These are phyloP conservation scores for Tubosaeta sp. DNA, from an alignment of 768 basidiomycete species.

Conservation along the genomic window DNA sequence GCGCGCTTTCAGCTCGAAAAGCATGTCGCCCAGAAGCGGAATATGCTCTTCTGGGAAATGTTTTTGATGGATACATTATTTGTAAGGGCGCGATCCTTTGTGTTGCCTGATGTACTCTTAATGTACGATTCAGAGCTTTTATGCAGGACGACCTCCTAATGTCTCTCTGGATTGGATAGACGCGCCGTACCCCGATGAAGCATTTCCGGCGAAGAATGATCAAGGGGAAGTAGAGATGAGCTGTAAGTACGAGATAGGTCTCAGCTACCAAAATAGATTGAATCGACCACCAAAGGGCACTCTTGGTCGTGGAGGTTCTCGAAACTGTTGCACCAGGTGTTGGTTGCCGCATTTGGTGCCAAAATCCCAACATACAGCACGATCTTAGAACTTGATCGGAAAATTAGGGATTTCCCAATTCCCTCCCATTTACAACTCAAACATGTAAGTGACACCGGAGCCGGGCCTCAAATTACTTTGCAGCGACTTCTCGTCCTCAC, in stretches of 20 bases:
- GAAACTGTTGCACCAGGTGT: constrained; percentile 46
- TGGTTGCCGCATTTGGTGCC: constrained; percentile 48
- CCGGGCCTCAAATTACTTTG: constrained; percentile 26
- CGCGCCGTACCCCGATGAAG: constrained; percentile 48
- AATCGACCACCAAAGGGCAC: constrained; percentile 38
- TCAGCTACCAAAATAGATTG: not conserved
- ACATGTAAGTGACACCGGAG: constrained; percentile 15
- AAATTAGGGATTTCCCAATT: constrained; percentile 56
- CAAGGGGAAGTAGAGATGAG: constrained; percentile 36
- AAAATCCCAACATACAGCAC: constrained; percentile 47
- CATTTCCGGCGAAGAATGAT: constrained; percentile 30
- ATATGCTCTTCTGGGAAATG: constrained; percentile 64
- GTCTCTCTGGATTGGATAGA: constrained; percentile 53
- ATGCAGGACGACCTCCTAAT: constrained; percentile 55
- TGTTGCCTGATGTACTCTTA: not conserved
- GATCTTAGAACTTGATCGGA: constrained; percentile 56
- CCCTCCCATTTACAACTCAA: constrained; percentile 44
- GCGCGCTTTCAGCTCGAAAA: constrained; percentile 56
- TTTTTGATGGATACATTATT: constrained; percentile 59
- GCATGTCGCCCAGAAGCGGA: constrained; percentile 43
- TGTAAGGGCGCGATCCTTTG: constrained; percentile 33
- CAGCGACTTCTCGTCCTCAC: constrained; percentile 43
- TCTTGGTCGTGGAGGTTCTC: constrained; percentile 55
- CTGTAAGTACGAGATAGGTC: constrained; percentile 33
- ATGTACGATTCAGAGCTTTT: constrained; percentile 45